These are phyloP conservation scores for Platanthera guangdongensis DNA, from an alignment of 106 monocot genomes.

Conservation along the genomic window DNA sequence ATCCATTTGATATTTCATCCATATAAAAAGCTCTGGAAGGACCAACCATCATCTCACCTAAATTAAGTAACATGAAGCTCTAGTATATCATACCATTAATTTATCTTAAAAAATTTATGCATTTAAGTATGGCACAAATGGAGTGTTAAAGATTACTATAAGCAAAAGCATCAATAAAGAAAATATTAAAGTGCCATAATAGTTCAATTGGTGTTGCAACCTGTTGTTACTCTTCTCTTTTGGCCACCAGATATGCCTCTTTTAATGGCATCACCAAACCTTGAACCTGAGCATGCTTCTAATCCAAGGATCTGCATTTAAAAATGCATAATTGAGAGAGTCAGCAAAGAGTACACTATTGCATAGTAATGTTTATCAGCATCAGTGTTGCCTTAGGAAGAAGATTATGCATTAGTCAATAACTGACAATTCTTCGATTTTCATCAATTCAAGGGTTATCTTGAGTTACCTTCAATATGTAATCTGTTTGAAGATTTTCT, in stretches of 20 bases:
- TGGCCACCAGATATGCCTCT: constrained; percentile 18
- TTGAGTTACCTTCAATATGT: constrained; percentile 17
- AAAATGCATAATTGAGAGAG: background rate
- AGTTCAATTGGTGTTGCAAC: background rate
- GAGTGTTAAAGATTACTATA: no score
- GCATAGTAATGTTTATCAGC: no score
- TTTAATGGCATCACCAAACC: constrained; percentile 17
- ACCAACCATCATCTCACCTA: constrained; percentile 91
- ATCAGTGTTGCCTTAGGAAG: no score
- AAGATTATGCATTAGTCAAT: no score
- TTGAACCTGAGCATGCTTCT: constrained; percentile 9
- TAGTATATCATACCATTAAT: no score
- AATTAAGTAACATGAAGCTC: background rate
- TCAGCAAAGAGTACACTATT: background rate
- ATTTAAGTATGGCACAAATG: background rate
- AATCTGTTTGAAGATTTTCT: constrained; percentile 15
- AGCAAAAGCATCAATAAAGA: no score
- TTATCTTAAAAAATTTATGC: no score
- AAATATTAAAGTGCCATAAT: no score
- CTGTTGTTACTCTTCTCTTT: constrained; percentile 20
- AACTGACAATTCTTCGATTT: no score
- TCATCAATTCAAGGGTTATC: background rate
- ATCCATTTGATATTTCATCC: constrained; percentile 97
- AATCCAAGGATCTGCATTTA: constrained; percentile 6
- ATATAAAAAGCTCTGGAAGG: constrained; percentile 79